Evolutionary conservation across 208 protist genomes (phyloP), one percentile per base, ranked within the genome.

Genomic region (Crithidia expoeki): DNA sequence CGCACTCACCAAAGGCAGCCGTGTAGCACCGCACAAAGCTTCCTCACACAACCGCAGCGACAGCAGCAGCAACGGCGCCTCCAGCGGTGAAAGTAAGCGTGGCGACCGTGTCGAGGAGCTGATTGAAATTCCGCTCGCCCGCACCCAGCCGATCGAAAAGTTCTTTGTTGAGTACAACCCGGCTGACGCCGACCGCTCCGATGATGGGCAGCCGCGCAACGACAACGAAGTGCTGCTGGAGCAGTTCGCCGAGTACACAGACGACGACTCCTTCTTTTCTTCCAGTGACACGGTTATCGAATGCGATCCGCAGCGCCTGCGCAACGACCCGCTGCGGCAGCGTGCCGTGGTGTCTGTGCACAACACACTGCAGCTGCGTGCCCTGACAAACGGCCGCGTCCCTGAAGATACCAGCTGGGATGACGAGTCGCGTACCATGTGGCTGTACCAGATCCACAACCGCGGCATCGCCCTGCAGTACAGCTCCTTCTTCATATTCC

Each of bases 231-330:
- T 93, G 59, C 66, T 94, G 49, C 83, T 96, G 27, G 85, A 90
- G 79, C 84, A 90, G 56, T 91, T 96, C 55, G 89, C 88, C 58
- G 84, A 94, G 75, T 96, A 93, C 80, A 96, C 92, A n/a, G 83
- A 96, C 75, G 92, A 96, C 76, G 92, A 96, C 65, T 94, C 88
- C 42, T 94, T 94, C 69, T 94, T 94, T 72, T 92, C 87, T 28
- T 93, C 86, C 23, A 69, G 88, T 52, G 75, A 79, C 25, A 84
- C 72, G n/a, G 80, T 92, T 40, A 75, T 94, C 23, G 81, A 90
- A 55, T 69, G 80, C 30, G 83, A 93, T 49, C 79, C 84, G 56
- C 72, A 80, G 50, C 82, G 87, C 23, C 53, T 92, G 60, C 76
- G 74, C 63, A 78, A 79, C 36, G 81, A 89, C 52, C 52, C 78